phyloP scores from a whole-genome alignment of 2,329 filamentous ascomycete genomes.

The Dactylellina drechsleri region DNA sequence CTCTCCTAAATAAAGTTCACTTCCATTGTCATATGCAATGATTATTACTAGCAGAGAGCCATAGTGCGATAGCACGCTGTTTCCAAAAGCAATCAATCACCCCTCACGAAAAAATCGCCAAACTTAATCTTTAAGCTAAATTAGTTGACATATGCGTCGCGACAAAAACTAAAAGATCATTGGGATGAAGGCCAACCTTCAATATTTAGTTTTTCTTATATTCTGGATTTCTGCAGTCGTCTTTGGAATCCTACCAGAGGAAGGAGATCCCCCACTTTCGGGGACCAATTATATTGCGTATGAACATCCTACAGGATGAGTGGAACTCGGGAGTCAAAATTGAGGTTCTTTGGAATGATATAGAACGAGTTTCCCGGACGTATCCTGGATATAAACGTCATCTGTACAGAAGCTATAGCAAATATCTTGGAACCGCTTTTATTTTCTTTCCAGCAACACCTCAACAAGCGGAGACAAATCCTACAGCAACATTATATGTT shows the following conservation, averaged over 20 bases:
- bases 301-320: neutral
- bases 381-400: constrained; percentile 6
- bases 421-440: neutral
- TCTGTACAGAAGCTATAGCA: constrained; percentile 4
- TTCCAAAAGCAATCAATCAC: too few species aligned
- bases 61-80: too few species aligned
- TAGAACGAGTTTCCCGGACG: neutral
- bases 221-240: too few species aligned
- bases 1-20: too few species aligned
- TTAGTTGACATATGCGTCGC: too few species aligned
- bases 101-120: too few species aligned
- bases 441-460: constrained; percentile 9
- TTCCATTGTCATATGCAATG: too few species aligned
- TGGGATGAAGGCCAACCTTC: too few species aligned
- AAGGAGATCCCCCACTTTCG: neutral
- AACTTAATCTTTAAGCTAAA: too few species aligned
- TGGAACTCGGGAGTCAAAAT: neutral
- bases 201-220: too few species aligned
- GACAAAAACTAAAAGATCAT: too few species aligned
- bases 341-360: constrained; percentile 6
- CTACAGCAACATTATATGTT: neutral
- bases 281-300: neutral
- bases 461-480: neutral
- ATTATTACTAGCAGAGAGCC: too few species aligned
- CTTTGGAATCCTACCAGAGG: constrained; percentile 8